Evolutionary conservation across 1,139 yeast species (phyloP).

Genomic region (Zygosaccharomyces pseudobailii): DNA sequence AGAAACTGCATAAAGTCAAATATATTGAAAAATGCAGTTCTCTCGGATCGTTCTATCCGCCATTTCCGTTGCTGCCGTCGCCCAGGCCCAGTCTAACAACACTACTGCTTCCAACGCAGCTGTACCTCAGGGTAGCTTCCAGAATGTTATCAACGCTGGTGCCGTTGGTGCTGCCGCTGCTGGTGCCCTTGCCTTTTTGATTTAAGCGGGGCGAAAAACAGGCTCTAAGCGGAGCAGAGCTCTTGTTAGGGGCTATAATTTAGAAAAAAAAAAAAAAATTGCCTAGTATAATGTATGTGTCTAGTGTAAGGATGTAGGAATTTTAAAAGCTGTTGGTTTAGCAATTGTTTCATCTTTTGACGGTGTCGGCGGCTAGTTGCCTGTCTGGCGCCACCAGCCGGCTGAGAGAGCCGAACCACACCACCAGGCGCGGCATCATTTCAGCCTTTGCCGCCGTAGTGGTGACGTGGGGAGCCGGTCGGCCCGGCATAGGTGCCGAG

Average conservation of each 20-base stretch:
- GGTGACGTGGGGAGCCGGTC: no score
- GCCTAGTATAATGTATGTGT: neutral
- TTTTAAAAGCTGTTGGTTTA: neutral
- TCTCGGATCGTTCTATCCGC: constrained; percentile 22
- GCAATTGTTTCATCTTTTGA: neutral
- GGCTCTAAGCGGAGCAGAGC: neutral
- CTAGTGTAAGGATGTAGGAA: neutral
- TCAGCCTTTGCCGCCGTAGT: no score
- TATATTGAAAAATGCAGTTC: constrained; percentile 19
- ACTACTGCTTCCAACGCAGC: constrained; percentile 9
- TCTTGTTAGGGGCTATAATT: no score
- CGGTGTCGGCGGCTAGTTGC: no score
- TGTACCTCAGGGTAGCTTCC: constrained; percentile 11
- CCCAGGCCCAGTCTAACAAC: constrained; percentile 9
- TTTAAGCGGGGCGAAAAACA: constrained; percentile 7
- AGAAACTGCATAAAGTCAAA: neutral
- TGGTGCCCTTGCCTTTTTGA: constrained; percentile 29
- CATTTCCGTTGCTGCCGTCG: constrained; percentile 19
- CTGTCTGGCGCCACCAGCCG: no score
- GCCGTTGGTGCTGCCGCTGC: constrained; percentile 25
- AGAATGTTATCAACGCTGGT: constrained; percentile 14
- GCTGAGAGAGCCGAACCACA: no score
- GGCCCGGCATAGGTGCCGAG: no score
- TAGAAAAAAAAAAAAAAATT: no score
- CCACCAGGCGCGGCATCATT: no score